Base-by-base conservation (phyloP, 2,329 filamentous ascomycete genomes). In the Trichoderma harzianum region DNA sequence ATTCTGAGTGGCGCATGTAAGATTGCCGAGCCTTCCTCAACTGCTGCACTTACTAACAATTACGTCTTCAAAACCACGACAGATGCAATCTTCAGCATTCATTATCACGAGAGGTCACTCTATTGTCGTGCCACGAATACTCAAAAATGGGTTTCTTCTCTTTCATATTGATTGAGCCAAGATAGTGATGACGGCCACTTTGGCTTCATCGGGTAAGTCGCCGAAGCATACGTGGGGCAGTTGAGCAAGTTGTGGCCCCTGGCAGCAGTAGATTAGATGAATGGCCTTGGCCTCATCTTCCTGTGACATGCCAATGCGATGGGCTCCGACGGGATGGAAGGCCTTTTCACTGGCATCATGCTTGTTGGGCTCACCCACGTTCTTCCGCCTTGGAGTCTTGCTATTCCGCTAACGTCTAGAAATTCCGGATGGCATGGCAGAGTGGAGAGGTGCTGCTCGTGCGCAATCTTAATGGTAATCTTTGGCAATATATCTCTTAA, bases 401-500 rank as follows among this genome's bases (percentile, higher is more conserved):
- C 66, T 69, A 43, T 62, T 67, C 64, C 64, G 10, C 7, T 43
- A 21, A 58, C 8, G 51, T 67, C 12, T 34, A 39, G 24, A 39
- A 11, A 43, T 67, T 32, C 64, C 64, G 64, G 34, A 36, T 62
- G 36, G 66, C 55, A 28, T 53, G 30, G 47, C 32, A 16, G 6
- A 36, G 66, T 69, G 66, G 66, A 43, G 66, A 61, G 62, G 4
- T 5, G 14, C 7, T 53, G 34, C 57, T 62, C 57, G 55, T 30
- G 57, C 36, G 66, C 30, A 69, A 69, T 69, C 30, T 69, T 61
- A 69, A 12, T 12, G 47, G 66, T 62, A 61, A 69, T 61, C 30
- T 51, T 36, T 62, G 21, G 66, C 66, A 69, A 69, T 69, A 51
- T 69, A 62, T 53, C 26, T 51, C 24, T 69, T 68, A 69, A 69